Conservation (phyloP, 495 filamentous ascomycete species). For the Annulohypoxylon stygium region DNA sequence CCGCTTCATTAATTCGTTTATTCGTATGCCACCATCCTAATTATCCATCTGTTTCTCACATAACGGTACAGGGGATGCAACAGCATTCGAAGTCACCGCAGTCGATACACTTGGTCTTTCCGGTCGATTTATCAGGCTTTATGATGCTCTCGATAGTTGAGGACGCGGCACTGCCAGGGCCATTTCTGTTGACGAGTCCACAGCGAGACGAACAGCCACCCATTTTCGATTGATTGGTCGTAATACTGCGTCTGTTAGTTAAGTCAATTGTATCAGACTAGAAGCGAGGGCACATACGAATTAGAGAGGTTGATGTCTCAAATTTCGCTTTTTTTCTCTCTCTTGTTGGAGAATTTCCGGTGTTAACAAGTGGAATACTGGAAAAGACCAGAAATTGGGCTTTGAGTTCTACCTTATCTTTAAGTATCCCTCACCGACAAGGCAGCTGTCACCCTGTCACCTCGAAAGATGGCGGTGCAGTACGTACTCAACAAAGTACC, state of each 20-base stretch:
- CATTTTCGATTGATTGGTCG: constrained; percentile 34
- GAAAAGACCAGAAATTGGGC: neutral
- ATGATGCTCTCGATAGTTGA: constrained; percentile 59
- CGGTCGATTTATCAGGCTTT: constrained; percentile 53
- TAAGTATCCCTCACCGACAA: constrained; percentile 23
- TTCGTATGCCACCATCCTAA: neutral
- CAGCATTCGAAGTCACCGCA: constrained; percentile 63
- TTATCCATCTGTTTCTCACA: constrained; percentile 46
- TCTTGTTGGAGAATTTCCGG: constrained; percentile 2
- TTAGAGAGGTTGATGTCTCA: constrained; percentile 15
- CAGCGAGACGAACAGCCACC: constrained; percentile 43
- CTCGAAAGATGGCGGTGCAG: constrained; percentile 26
- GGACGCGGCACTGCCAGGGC: constrained; percentile 56
- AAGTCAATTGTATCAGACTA: neutral
- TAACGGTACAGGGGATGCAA: constrained; percentile 61
- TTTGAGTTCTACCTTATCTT: constrained; percentile 1
- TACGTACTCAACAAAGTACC: constrained; percentile 16
- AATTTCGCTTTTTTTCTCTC: neutral
- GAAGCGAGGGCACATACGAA: constrained; percentile 1
- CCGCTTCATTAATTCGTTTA: constrained; percentile 15
- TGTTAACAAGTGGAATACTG: neutral
- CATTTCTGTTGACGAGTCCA: constrained; percentile 51
- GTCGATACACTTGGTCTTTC: constrained; percentile 60
- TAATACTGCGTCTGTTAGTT: neutral
- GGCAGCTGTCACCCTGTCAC: neutral